Evolutionary conservation across 1,284 basidiomycete species (phyloP).

Genomic region (Fomes fomentarius): DNA sequence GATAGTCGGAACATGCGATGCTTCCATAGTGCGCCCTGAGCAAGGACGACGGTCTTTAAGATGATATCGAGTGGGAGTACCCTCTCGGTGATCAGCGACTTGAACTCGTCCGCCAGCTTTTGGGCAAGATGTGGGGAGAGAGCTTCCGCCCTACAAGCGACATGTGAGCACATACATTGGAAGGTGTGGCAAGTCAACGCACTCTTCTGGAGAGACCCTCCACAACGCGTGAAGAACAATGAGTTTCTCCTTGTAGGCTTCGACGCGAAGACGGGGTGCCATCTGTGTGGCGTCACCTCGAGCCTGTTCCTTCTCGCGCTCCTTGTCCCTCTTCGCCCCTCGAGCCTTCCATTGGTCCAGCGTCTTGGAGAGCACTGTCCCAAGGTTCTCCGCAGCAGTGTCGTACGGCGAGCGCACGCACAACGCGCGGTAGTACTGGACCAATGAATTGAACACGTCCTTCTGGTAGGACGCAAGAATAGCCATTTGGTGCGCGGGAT

Average conservation of each 20-base stretch:
- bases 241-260: conserved; percentile 71
- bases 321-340: conserved; percentile 41
- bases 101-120: conserved; percentile 56
- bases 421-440: conserved; percentile 91
- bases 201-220: conserved; percentile 65
- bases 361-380: conserved; percentile 68
- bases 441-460: conserved; percentile 81
- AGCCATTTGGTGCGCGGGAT: conserved; percentile 94
- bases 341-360: conserved; percentile 58
- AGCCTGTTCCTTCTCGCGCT: conserved; percentile 36
- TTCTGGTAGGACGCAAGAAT: conserved; percentile 86
- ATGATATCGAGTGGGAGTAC: conserved; percentile 79
- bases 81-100: conserved; percentile 63
- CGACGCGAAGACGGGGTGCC: conserved; percentile 49
- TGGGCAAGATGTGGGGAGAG: conserved; percentile 47
- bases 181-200: conserved; percentile 34
- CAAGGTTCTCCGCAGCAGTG: conserved; percentile 86
- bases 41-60: conserved; percentile 72
- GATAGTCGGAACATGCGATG: conserved; percentile 67
- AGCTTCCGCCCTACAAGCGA: conserved; percentile 42
- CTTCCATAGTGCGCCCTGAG: conserved; percentile 83
- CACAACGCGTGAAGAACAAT: conserved; percentile 76
- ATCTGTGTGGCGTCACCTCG: conserved; percentile 36
- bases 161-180: neutral
- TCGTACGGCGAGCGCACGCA: conserved; percentile 88